A percentile compares a stretch with the other conserved stretches of the same genome.
Evolutionary conservation across 1,284 basidiomycete species (phyloP).

Genomic region (Irpex rosettiformis): DNA sequence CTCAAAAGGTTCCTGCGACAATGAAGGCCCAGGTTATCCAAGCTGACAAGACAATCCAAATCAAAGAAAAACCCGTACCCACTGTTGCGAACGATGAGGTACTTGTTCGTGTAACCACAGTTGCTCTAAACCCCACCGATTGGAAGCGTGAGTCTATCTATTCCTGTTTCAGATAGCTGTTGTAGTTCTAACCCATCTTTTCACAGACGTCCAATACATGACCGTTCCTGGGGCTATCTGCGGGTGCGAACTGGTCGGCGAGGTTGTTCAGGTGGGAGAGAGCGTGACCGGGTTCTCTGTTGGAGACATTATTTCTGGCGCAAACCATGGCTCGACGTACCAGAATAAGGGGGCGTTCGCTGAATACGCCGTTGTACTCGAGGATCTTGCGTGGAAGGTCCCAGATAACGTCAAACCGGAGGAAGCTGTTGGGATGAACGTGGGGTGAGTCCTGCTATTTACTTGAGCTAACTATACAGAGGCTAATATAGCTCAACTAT

Average conservation of each 20-base stretch:
- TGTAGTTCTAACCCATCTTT: not conserved
- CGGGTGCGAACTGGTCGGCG: constrained; percentile 22
- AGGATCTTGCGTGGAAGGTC: constrained; percentile 30
- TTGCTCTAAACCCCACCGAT: constrained; percentile 28
- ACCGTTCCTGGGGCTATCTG: constrained; percentile 15
- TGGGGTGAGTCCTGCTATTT: constrained; percentile 26
- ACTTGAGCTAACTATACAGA: too few species aligned
- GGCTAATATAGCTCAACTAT: too few species aligned
- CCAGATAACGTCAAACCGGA: constrained; percentile 28
- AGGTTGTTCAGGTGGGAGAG: constrained; percentile 21
- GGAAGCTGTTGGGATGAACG: constrained; percentile 37
- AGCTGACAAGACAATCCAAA: constrained; percentile 11
- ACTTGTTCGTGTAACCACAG: constrained; percentile 22
- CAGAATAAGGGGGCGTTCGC: constrained; percentile 32
- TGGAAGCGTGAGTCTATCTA: constrained; percentile 20
- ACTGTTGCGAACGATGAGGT: constrained; percentile 22
- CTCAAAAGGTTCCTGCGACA: constrained; percentile 8
- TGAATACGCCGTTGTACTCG: constrained; percentile 35
- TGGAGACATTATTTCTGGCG: constrained; percentile 23
- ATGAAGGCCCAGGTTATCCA: constrained; percentile 16
- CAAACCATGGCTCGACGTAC: constrained; percentile 19
- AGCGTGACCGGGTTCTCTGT: constrained; percentile 16
- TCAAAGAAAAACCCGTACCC: constrained; percentile 25
- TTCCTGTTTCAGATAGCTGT: not conserved
- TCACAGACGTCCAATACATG: constrained; percentile 4